Percentiles rank a stretch among this genome's conserved stretches.
phyloP scores from a whole-genome alignment of 176 grass and related monocot genomes.

The Cenchrus purpureus region DNA sequence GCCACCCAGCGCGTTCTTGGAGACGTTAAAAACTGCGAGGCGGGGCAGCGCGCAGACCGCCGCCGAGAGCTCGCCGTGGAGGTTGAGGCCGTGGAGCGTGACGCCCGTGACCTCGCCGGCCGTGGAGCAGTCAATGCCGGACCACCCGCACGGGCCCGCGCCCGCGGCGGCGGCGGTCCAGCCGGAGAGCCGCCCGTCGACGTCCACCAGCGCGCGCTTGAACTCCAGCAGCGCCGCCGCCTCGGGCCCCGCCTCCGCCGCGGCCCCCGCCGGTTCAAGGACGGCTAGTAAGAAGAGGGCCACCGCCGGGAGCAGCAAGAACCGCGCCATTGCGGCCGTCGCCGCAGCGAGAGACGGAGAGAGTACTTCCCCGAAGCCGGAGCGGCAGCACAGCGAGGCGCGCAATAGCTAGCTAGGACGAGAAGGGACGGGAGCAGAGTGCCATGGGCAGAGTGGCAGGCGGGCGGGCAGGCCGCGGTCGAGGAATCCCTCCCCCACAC shows the following conservation, averaged over 20 bases:
- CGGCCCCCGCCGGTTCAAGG: background rate
- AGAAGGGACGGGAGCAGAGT: background rate
- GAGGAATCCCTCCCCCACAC: slow-evolving; percentile 20
- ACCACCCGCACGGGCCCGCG: slow-evolving; percentile 66
- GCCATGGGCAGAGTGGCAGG: slow-evolving; percentile 27
- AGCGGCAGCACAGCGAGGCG: background rate
- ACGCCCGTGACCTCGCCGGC: slow-evolving; percentile 61
- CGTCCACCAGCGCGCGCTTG: slow-evolving; percentile 62
- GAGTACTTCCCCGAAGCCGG: background rate
- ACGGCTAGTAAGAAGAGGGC: slow-evolving; percentile 4
- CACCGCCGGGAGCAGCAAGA: slow-evolving; percentile 29
- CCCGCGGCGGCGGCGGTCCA: slow-evolving; percentile 50
- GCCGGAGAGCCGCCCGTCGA: slow-evolving; percentile 54
- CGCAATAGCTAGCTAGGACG: slow-evolving; percentile 5
- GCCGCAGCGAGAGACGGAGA: background rate
- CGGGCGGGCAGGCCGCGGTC: background rate
- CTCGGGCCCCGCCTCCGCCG: background rate
- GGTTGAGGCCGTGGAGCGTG: slow-evolving; percentile 67
- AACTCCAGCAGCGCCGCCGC: slow-evolving; percentile 56
- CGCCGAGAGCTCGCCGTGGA: slow-evolving; percentile 62
- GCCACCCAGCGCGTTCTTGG: slow-evolving; percentile 70
- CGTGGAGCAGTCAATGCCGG: slow-evolving; percentile 67
- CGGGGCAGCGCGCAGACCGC: slow-evolving; percentile 64
- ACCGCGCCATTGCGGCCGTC: slow-evolving; percentile 38
- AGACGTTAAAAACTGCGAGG: slow-evolving; percentile 74